These are phyloP conservation scores for Fusarium veterinarium DNA, from an alignment of 2,329 filamentous ascomycete genomes.

Conservation along the genomic window DNA sequence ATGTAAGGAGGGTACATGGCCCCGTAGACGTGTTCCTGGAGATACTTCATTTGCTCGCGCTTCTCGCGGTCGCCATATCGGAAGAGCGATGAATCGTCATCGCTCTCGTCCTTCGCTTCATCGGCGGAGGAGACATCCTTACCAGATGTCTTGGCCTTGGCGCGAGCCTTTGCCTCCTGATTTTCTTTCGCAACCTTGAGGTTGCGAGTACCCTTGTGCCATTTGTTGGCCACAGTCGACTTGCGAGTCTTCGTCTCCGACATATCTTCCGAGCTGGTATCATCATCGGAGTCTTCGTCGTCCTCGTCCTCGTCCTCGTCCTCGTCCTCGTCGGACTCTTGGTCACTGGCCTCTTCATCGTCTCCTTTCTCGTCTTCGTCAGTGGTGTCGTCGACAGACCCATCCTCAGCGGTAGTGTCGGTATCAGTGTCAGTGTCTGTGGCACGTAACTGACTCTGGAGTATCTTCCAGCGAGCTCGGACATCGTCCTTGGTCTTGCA, in stretches of 20 bases:
- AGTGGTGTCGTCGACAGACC: neutral
- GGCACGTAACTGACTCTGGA: constrained; percentile 40
- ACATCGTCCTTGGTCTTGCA: constrained; percentile 46
- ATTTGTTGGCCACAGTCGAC: constrained; percentile 12
- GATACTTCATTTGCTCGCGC: constrained; percentile 46
- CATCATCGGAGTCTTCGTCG: neutral
- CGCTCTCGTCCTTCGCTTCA: constrained; percentile 42
- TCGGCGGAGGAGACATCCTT: constrained; percentile 11
- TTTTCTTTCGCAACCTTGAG: constrained; percentile 34
- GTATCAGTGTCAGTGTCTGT: constrained; percentile 2
- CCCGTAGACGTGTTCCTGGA: constrained; percentile 47
- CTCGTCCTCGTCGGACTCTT: neutral
- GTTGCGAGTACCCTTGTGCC: constrained; percentile 38
- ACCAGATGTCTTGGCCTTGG: constrained; percentile 23
- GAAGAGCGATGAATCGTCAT: constrained; percentile 23
- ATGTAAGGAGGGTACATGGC: constrained; percentile 47
- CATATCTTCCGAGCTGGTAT: neutral
- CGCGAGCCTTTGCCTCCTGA: constrained; percentile 27
- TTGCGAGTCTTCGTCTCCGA: constrained; percentile 7
- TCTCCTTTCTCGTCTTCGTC: neutral
- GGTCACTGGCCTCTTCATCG: neutral
- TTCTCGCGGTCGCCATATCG: constrained; percentile 36
- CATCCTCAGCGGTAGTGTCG: neutral
- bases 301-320: neutral
- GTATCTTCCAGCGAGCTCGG: constrained; percentile 49